phyloP scores from a whole-genome alignment of 345 rosid genomes.

The Physaria fendleri region DNA sequence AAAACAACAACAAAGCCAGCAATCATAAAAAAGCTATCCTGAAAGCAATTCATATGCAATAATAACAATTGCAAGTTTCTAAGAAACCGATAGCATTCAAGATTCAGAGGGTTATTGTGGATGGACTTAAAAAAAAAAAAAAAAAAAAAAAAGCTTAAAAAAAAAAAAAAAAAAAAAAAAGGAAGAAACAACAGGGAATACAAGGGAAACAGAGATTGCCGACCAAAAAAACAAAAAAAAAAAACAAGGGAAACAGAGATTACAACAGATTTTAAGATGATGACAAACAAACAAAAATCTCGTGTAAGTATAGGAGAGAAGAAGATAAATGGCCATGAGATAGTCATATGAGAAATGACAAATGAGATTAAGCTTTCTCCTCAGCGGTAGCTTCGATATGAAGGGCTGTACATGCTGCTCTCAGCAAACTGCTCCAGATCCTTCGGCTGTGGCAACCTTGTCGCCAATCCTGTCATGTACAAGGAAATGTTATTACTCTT shows the following conservation, averaged over 20 bases:
- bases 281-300: not conserved
- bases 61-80: not conserved
- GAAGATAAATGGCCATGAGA: not conserved
- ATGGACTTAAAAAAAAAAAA: no score
- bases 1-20: not conserved
- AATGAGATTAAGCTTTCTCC: not conserved
- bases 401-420: constrained; percentile 93
- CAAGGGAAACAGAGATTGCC: not conserved
- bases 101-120: no score
- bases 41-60: not conserved
- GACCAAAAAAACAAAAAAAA: not conserved
- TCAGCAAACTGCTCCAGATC: constrained; percentile 73
- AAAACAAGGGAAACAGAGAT: constrained; percentile 3
- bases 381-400: constrained; percentile 65
- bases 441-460: constrained; percentile 77
- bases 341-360: not conserved
- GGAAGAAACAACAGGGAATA: no score
- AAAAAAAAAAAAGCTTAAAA: no score
- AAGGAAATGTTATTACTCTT: not conserved
- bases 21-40: not conserved
- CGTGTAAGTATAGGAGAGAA: constrained; percentile 3
- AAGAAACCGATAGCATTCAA: not conserved
- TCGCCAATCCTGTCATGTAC: constrained; percentile 59
- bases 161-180: no score
- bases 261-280: not conserved